Evolutionary conservation across 768 basidiomycete species (phyloP).

Genomic region (Pleurotus eryngii): DNA sequence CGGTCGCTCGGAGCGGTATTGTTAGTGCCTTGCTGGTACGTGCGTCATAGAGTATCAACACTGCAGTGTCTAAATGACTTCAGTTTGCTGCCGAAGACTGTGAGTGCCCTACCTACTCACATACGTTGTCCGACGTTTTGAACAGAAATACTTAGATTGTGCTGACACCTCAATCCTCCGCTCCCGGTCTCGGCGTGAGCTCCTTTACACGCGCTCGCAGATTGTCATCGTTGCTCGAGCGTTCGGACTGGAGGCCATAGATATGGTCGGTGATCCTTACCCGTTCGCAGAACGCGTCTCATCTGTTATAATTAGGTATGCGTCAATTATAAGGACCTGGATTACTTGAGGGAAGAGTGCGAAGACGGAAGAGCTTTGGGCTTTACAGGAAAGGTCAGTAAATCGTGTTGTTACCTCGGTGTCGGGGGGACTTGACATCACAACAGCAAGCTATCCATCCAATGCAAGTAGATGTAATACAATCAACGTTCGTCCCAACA

Average conservation of each 20-base stretch:
- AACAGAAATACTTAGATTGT: conserved; percentile 59
- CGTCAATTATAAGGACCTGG: conserved; percentile 76
- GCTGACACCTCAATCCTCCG: conserved; percentile 84
- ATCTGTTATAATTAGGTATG: conserved; percentile 56
- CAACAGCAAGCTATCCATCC: conserved; percentile 94
- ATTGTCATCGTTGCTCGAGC: conserved; percentile 83
- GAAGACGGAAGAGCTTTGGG: conserved; percentile 78
- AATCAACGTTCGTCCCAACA: conserved; percentile 76
- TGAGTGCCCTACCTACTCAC: conserved; percentile 29
- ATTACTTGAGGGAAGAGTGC: conserved; percentile 69
- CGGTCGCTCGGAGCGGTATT: conserved; percentile 44
- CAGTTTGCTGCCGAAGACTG: conserved; percentile 97
- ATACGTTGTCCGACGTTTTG: conserved; percentile 1
- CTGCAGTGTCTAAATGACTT: not conserved
- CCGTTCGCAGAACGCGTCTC: not conserved
- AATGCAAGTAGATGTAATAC: conserved; percentile 72
- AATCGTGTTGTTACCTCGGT: not conserved
- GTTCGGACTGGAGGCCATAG: conserved; percentile 80
- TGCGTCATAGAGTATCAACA: conserved; percentile 6
- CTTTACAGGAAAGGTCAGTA: conserved; percentile 81
- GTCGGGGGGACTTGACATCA: conserved; percentile 5
- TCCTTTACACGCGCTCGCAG: conserved; percentile 80
- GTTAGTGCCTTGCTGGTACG: conserved; percentile 68
- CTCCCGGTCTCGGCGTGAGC: conserved; percentile 67
- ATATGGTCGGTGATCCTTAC: conserved; percentile 57